phyloP scores from a whole-genome alignment of 2,329 filamentous ascomycete species.

The Rugonectria rugulosa region DNA sequence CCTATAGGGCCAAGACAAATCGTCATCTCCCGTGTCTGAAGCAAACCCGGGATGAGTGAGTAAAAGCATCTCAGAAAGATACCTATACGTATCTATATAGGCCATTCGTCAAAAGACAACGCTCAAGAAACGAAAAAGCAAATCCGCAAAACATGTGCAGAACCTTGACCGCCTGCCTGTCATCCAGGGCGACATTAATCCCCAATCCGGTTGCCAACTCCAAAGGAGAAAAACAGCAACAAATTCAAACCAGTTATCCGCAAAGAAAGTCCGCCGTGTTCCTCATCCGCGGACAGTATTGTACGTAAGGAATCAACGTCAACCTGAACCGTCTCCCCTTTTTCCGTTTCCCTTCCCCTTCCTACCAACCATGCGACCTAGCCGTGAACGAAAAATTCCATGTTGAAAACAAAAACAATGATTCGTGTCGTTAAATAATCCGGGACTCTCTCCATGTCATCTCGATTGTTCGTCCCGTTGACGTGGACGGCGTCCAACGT shows the following conservation, averaged over 20 bases:
- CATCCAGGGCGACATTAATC: constrained; percentile 7
- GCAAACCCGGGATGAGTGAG: constrained; percentile 19
- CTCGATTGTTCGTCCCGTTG: constrained; percentile 25
- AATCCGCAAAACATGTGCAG: constrained; percentile 21
- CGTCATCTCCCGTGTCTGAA: constrained; percentile 20
- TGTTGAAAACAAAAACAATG: constrained; percentile 19
- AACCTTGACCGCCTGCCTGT: constrained; percentile 19
- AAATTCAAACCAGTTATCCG: neutral
- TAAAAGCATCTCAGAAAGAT: constrained; percentile 27
- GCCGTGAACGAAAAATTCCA: constrained; percentile 16
- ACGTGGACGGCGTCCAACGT: neutral
- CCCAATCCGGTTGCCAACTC: constrained; percentile 8
- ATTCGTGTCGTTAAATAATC: constrained; percentile 41
- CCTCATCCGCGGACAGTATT: neutral
- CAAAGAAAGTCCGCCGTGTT: neutral
- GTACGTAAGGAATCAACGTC: neutral
- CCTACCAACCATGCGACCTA: constrained; percentile 25
- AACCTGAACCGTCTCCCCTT: constrained; percentile 1
- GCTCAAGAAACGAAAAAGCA: constrained; percentile 1
- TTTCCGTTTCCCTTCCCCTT: constrained; percentile 13
- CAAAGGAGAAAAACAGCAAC: constrained; percentile 9
- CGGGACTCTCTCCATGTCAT: constrained; percentile 25
- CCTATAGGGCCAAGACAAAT: constrained; percentile 21
- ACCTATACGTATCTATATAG: too few relatives aligned
- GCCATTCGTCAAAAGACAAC: constrained; percentile 16